These are phyloP conservation scores for Aphanomyces stellatus DNA, from an alignment of 352 stramenopile species.

Conservation along the genomic window DNA sequence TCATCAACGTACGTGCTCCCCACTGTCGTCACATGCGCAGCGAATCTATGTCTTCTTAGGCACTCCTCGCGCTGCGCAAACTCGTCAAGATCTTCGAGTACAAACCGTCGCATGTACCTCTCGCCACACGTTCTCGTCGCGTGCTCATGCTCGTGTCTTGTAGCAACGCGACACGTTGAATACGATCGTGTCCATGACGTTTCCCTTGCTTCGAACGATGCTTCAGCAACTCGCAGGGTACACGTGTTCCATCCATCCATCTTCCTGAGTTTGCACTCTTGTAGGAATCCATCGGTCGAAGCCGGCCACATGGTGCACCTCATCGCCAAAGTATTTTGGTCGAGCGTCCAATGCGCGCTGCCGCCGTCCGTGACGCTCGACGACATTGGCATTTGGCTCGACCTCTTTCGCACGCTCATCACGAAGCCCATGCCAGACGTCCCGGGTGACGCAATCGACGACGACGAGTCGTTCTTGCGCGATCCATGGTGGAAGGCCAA, in stretches of 20 bases:
- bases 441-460: conserved; percentile 35
- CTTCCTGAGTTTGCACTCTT: too few species aligned
- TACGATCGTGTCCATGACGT: conserved; percentile 87
- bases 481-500: conserved; percentile 88
- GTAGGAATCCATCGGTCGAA: conserved; percentile 84
- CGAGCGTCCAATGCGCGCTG: conserved; percentile 74
- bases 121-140: neutral
- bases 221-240: conserved; percentile 66
- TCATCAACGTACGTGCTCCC: conserved; percentile 47
- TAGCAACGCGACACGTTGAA: conserved; percentile 81
- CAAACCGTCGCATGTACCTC: conserved; percentile 78
- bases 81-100: conserved; percentile 98
- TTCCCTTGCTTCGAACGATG: conserved; percentile 91
- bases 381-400: conserved; percentile 61
- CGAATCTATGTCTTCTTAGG: conserved; percentile 36
- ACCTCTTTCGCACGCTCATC: conserved; percentile 37
- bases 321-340: conserved; percentile 88
- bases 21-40: neutral
- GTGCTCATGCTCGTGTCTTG: neutral
- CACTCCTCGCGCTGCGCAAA: conserved; percentile 91
- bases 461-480: conserved; percentile 51
- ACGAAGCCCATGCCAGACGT: conserved; percentile 59
- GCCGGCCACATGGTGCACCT: conserved; percentile 88
- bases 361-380: conserved; percentile 41
- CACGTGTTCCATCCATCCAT: conserved; percentile 29